A percentile compares a stretch with the other conserved stretches of the same genome.
Conservation (phyloP, 768 basidiomycete genomes). For the Lactarius deliciosus region DNA sequence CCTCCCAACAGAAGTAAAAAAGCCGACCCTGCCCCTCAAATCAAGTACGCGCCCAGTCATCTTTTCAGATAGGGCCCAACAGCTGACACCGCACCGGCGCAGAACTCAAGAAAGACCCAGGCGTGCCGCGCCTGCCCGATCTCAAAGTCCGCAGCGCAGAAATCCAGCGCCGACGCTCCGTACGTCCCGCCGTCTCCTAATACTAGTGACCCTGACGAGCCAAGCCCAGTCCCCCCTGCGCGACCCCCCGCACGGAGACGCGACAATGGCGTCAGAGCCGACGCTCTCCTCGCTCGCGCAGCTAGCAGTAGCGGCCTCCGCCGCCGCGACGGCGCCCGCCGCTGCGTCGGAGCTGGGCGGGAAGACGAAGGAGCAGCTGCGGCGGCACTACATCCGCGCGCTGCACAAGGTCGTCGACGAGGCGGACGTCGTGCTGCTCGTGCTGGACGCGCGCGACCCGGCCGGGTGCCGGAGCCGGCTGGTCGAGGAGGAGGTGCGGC, state of each 20-base stretch:
- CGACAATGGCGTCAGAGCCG: constrained; percentile 72
- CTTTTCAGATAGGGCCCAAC: no score
- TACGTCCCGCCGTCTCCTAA: constrained; percentile 32
- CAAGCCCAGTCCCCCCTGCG: constrained; percentile 15
- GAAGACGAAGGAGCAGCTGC: constrained; percentile 65
- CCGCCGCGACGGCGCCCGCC: constrained; percentile 39
- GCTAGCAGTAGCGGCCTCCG: constrained; percentile 42
- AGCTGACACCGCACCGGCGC: background rate
- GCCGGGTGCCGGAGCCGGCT: constrained; percentile 89
- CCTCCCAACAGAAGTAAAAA: no score
- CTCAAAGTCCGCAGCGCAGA: constrained; percentile 60
- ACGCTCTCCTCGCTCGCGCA: constrained; percentile 61
- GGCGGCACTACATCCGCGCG: constrained; percentile 72
- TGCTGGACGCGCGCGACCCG: constrained; percentile 93
- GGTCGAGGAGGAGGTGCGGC: constrained; percentile 90
- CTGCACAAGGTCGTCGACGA: constrained; percentile 92
- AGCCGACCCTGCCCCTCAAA: background rate
- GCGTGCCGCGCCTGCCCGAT: constrained; percentile 78
- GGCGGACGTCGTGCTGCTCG: constrained; percentile 86
- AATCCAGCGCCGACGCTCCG: constrained; percentile 46
- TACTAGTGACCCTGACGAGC: no score
- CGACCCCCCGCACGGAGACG: constrained; percentile 45
- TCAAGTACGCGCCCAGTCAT: background rate
- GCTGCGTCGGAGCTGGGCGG: constrained; percentile 34
- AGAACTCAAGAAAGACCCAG: constrained; percentile 90